Base-by-base conservation (phyloP, 768 basidiomycete genomes). In the Gyrodon lividus region DNA sequence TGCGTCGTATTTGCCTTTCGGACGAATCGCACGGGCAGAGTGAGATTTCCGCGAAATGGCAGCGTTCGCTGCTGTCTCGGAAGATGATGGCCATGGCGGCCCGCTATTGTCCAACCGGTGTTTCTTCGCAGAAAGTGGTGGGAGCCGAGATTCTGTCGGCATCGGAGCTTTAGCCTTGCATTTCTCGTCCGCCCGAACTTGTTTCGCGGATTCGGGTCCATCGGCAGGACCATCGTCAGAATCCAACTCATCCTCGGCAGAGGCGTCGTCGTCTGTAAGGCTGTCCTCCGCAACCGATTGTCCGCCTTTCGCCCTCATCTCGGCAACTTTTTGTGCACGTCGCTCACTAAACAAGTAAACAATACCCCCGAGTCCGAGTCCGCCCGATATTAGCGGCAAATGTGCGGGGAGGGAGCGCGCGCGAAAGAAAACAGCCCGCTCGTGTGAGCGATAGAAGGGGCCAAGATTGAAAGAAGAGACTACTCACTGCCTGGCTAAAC, bases 401-500 rank as follows among this genome's bases (percentile, higher is more conserved):
- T 44, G 19, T 35, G 50, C 37, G 46, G 10, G 6, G 20, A 57
- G 17, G 10, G 34, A 37, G 34, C 8, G 22, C 45, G 34, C 14
- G 19, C 44, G 16, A 43, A 43, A 52, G 43, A 46, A 51, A 41
- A 34, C 4, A 37, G 24, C 33, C 13, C 53, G 28, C 19, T 10
- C 14, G 48, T 50, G 55, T 68, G 50, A 58, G 57, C 47, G 34
- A 50, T 17, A 33, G 7, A 17, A 24, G 17, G 12, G 35, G 7
- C 28, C 10, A 19, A 22, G 3, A 6, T 43, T 43, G 13, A 22
- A 46, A 44, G 41, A 48, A 52, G 20, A 26, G 42, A 45, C 30
- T 37, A 81, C 83, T 63, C 65, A 89, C 87, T 82, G 76, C 61
- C 86, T 70, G n/a, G 81, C 78, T 40, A 87, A 64, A 71, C 89